These are phyloP conservation scores for Trypanosoma scelopori DNA, from an alignment of 208 protist genomes.

Conservation along the genomic window DNA sequence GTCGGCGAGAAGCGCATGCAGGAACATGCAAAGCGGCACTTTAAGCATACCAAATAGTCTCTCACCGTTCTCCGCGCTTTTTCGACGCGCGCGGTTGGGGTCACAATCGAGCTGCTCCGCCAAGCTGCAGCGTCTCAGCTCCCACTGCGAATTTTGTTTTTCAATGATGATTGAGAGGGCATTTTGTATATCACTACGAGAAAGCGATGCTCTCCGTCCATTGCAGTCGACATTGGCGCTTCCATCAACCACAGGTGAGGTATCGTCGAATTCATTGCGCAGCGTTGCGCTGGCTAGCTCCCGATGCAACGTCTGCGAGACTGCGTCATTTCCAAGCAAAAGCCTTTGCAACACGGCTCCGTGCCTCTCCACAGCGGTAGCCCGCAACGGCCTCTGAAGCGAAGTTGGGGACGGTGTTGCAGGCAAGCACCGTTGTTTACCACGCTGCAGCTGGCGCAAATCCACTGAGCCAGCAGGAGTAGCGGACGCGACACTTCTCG, in stretches of 20 bases:
- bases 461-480: background rate
- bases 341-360: background rate
- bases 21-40: constrained; percentile 38
- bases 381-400: background rate
- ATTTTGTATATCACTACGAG: constrained; percentile 7
- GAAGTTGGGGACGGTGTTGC: background rate
- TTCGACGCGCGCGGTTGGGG: background rate
- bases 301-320: constrained; percentile 3
- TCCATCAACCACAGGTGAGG: background rate
- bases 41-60: constrained; percentile 15
- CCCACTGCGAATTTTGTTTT: constrained; percentile 23
- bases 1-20: constrained; percentile 42
- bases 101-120: constrained; percentile 27
- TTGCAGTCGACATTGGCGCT: background rate
- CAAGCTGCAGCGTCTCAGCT: constrained; percentile 10
- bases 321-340: constrained; percentile 1
- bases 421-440: background rate
- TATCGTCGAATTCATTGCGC: background rate
- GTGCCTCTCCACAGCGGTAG: background rate
- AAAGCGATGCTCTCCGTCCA: background rate
- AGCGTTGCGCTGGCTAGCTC: background rate
- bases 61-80: background rate
- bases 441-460: constrained; percentile 7
- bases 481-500: background rate
- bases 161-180: constrained; percentile 18